A percentile compares a stretch with the other conserved stretches of the same genome.
Evolutionary conservation across 495 filamentous ascomycete genomes (phyloP).

Genomic region (Talaromyces nanjingensis): DNA sequence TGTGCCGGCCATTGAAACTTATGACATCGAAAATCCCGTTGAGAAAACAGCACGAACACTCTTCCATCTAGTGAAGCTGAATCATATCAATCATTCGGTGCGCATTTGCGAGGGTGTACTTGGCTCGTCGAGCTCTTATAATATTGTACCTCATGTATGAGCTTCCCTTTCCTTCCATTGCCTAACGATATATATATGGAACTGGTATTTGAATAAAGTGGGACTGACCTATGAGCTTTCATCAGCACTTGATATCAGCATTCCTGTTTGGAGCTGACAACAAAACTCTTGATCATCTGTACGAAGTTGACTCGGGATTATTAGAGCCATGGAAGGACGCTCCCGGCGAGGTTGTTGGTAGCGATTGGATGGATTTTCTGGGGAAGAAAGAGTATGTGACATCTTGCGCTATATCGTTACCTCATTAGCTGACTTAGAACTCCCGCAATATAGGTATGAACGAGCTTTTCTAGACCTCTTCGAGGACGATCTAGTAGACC

Average conservation of each 20-base stretch:
- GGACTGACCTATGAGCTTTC: neutral
- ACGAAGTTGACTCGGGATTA: conserved; percentile 62
- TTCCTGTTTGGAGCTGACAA: conserved; percentile 73
- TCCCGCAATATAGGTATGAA: conserved; percentile 54
- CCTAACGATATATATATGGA: neutral
- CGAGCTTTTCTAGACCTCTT: conserved; percentile 88
- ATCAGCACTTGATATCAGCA: conserved; percentile 64
- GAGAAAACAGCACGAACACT: conserved; percentile 77
- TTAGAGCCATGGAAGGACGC: conserved; percentile 81
- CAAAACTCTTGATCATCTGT: conserved; percentile 66
- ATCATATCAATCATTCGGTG: conserved; percentile 82
- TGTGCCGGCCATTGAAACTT: conserved; percentile 60
- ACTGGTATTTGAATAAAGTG: neutral
- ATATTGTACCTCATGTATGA: conserved; percentile 76
- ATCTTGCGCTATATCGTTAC: neutral
- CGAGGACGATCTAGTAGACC: conserved; percentile 72
- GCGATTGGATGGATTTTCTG: conserved; percentile 82
- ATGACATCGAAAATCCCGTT: conserved; percentile 69
- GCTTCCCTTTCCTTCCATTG: neutral
- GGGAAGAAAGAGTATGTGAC: conserved; percentile 53
- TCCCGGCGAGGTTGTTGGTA: conserved; percentile 69
- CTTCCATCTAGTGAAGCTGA: conserved; percentile 82
- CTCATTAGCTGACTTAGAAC: neutral
- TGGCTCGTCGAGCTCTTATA: conserved; percentile 53
- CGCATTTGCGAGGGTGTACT: conserved; percentile 29